Evolutionary conservation across 805 yeast species (phyloP), one percentile per base, ranked within the genome.

Genomic region (Metschnikowia colocasiae): DNA sequence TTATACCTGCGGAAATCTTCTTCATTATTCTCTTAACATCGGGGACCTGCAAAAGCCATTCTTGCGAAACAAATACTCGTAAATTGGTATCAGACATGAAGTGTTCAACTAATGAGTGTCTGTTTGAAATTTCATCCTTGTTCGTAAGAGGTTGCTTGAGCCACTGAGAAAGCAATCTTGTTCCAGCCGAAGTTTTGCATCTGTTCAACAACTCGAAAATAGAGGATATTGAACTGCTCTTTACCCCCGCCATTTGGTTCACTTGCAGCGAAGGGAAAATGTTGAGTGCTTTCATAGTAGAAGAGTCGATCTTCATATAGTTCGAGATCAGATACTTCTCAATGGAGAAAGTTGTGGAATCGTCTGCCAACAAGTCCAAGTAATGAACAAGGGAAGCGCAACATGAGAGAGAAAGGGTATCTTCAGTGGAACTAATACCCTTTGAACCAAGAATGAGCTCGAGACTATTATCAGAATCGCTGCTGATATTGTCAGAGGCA

Each of bases 141-240:
- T 81, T 81, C 45, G 95, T 83, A 41, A 94, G 74, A 0, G 99
- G 99, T 65, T 94, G 99, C 60, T 92, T 94, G 51, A 94, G 74
- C 99, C 99, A 94, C 60, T 89, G 96, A 13, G 94, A 83, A 22
- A 94, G 75, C 43, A 91, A 67, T 53, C 98, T 76, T 1, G 92
- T 73, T 6, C 99, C 99, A n/a, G 94, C 89, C 2, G 81, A 76
- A 3, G 95, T 85, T 58, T 87, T 89, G 71, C 98, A 92, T 56
- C 83, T 81, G 70, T 94, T 92, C 57, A 94, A 70, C 37, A 94
- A 73, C 22, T 95, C 97, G 61, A 80, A 91, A 35, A 94, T 67
- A 8, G 95, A 85, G 13, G 67, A 57, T 15, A 69, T 54, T 20
- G 61, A 52, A 30, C 53, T 55, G 2, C 69, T 40, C 45, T 40